A percentile compares a stretch with the other conserved stretches of the same genome.
Conservation (phyloP, 2,329 filamentous ascomycete species). For the Paraconiothyrium brasiliense region DNA sequence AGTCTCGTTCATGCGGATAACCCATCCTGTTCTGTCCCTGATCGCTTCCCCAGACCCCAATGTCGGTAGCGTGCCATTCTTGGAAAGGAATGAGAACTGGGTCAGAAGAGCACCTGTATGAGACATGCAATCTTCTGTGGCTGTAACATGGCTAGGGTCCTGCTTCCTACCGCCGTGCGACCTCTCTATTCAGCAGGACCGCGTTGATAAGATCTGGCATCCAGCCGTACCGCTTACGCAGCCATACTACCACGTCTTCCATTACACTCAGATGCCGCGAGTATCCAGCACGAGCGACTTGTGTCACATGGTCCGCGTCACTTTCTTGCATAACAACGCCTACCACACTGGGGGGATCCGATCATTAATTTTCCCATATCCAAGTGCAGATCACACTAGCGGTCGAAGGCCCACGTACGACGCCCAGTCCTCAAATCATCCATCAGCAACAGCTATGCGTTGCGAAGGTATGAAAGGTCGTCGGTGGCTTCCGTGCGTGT, state of each 20-base stretch:
- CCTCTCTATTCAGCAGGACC: conserved; percentile 16
- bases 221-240: conserved; percentile 1
- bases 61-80: conserved; percentile 12
- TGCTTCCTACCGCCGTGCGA: conserved; percentile 21
- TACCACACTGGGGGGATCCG: not conserved
- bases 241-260: not conserved
- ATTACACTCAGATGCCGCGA: not conserved
- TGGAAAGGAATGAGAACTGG: conserved; percentile 18
- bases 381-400: not conserved
- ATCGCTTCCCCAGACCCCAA: conserved; percentile 25
- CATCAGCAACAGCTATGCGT: not conserved
- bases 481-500: not conserved
- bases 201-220: conserved; percentile 12
- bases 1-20: conserved; percentile 33
- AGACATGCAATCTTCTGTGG: conserved; percentile 32
- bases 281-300: not conserved
- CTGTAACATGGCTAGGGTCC: conserved; percentile 29
- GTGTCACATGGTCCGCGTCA: not conserved
- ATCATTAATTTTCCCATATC: not conserved
- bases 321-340: not conserved
- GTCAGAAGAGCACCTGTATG: conserved; percentile 28
- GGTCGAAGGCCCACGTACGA: not conserved
- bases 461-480: not conserved
- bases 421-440: not conserved
- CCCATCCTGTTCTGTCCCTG: conserved; percentile 24